These are phyloP conservation scores for Penicillium decumbens DNA, from an alignment of 2,329 filamentous ascomycete genomes.

Conservation along the genomic window DNA sequence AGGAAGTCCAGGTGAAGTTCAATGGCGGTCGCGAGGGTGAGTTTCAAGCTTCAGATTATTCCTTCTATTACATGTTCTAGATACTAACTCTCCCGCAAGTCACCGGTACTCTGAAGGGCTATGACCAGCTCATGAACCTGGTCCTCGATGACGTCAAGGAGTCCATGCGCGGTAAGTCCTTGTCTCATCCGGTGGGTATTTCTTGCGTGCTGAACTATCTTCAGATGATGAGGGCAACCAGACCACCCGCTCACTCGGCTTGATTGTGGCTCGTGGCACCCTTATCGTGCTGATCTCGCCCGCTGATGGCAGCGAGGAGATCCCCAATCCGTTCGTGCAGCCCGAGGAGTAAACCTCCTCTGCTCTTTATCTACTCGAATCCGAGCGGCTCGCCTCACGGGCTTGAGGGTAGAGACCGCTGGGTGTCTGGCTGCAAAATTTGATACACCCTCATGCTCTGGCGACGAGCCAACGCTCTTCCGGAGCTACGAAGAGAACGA, in stretches of 20 bases:
- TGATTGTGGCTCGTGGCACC: slow-evolving; percentile 87
- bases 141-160: slow-evolving; percentile 94
- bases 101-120: slow-evolving; percentile 84
- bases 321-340: slow-evolving; percentile 85
- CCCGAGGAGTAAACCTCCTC: slow-evolving; percentile 55
- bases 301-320: slow-evolving; percentile 90
- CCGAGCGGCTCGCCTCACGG: background rate
- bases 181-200: background rate
- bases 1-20: slow-evolving; percentile 92
- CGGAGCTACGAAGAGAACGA: slow-evolving; percentile 50
- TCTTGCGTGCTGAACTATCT: slow-evolving; percentile 17
- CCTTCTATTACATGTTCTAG: background rate
- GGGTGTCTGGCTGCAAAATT: background rate
- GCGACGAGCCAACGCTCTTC: slow-evolving; percentile 13
- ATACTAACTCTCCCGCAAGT: slow-evolving; percentile 50
- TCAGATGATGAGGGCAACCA: slow-evolving; percentile 91
- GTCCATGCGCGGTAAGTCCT: slow-evolving; percentile 68
- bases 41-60: background rate
- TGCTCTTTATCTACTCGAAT: background rate
- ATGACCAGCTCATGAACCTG: slow-evolving; percentile 96
- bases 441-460: slow-evolving; percentile 8
- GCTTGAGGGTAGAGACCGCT: background rate
- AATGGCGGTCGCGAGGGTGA: slow-evolving; percentile 62
- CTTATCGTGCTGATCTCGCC: slow-evolving; percentile 89
- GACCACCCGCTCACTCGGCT: slow-evolving; percentile 69